Evolutionary conservation across 345 rosid genomes (phyloP), one percentile per base, ranked within the genome.

Genomic region (Citrus hindsii): DNA sequence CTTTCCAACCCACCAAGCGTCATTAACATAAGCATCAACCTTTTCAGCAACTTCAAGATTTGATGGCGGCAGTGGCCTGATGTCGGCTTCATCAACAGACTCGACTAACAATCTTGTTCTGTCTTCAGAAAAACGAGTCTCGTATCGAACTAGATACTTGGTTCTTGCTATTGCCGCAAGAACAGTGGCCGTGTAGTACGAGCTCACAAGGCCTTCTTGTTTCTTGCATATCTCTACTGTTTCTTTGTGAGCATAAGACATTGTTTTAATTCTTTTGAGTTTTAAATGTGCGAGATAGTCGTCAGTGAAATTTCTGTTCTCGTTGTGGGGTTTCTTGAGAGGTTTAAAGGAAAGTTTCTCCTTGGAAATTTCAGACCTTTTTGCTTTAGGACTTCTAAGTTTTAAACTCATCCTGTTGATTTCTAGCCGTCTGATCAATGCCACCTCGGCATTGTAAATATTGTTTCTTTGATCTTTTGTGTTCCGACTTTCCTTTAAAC

Each of bases 21-120:
- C 61, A 48, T 80, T 56, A 53, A 83, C 46, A 28, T 62, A 85
- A 62, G 82, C 84, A n/a, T 85, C 85, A 25, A 85, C 82, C 33
- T 69, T 67, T 16, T 79, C 80, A 21, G 76, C 30, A 6, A 76
- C 72, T 22, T n/a, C 51, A 33, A 76, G 65, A 40, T 56, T 32
- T 9, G 28, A 0, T 3, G 85, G 85, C 3, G 80, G 80, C 51
- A 12, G 40, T n/a, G 85, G 85, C 78, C 83, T 73, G 67, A 83
- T 28, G n/a, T 79, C 83, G 10, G 79, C 79, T 33, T 79, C 59
- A 37, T 79, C 78, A 18, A 83, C 83, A 4, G 46, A 22, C 69
- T 83, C 83, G 0, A 48, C 62, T 0, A 79, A 77, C 32, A 32
- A 30, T 59, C 82, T 63, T 67, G 76, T 65, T 67, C 61, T 71